These are phyloP conservation scores for Ogataea trehaloabstinens DNA, from an alignment of 805 yeast genomes.

Conservation along the genomic window DNA sequence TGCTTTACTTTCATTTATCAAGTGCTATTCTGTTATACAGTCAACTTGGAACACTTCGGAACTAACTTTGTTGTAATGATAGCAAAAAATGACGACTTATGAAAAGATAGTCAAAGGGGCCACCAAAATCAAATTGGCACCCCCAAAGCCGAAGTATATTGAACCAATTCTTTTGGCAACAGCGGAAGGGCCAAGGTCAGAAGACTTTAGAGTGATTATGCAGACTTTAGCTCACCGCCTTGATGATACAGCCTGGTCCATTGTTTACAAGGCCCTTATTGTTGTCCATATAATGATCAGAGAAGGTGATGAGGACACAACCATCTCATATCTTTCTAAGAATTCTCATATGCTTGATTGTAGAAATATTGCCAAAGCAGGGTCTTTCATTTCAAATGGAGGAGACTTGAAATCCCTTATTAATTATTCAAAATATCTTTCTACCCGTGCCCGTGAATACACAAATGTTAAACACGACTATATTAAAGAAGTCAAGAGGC, in stretches of 20 bases:
- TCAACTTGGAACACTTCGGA: too few species aligned
- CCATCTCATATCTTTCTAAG: constrained; percentile 63
- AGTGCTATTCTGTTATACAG: too few species aligned
- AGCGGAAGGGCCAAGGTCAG: constrained; percentile 43
- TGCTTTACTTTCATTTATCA: too few species aligned
- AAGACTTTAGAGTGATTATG: constrained; percentile 69
- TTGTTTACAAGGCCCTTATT: constrained; percentile 80
- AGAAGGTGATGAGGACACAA: constrained; percentile 82
- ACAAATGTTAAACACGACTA: constrained; percentile 67
- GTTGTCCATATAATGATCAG: constrained; percentile 89
- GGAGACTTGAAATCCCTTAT: constrained; percentile 55
- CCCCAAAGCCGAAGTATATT: constrained; percentile 95
- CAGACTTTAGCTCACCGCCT: constrained; percentile 58
- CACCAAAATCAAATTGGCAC: constrained; percentile 78
- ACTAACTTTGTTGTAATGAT: background rate
- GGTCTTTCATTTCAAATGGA: constrained; percentile 33
- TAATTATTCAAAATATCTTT: constrained; percentile 71
- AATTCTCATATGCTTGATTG: constrained; percentile 61
- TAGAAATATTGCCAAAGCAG: constrained; percentile 33
- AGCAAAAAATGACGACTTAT: constrained; percentile 20
- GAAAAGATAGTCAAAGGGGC: constrained; percentile 46
- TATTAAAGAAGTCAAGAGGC: constrained; percentile 59
- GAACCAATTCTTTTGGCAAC: constrained; percentile 86
- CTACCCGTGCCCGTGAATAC: constrained; percentile 66
- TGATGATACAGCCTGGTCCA: constrained; percentile 85